These are phyloP conservation scores for Cardamine occulta DNA, from an alignment of 345 rosid genomes.

Conservation along the genomic window DNA sequence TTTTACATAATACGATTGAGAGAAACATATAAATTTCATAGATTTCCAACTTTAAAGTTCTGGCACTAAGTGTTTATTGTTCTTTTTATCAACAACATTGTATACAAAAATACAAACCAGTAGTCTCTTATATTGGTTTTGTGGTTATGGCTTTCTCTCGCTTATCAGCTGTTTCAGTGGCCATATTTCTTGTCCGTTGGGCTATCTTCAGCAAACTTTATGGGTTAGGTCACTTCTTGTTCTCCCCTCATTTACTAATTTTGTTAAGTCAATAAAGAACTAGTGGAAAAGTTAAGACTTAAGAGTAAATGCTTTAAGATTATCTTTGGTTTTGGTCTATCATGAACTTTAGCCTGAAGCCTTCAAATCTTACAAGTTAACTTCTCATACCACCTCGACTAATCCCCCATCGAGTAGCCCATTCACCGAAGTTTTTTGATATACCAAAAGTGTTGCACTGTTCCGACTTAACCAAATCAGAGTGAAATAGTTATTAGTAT, in stretches of 20 bases:
- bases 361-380: background rate
- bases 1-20: background rate
- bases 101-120: no score
- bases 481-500: no score
- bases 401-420: no score
- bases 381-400: background rate
- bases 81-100: no score
- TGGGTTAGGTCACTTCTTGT: background rate
- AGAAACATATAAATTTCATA: no score
- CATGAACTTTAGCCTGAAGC: background rate
- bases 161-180: background rate
- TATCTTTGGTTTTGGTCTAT: background rate
- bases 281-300: background rate
- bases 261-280: background rate
- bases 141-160: background rate
- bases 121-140: background rate
- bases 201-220: no score
- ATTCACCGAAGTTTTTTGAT: no score
- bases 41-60: no score
- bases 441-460: background rate
- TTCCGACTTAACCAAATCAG: no score
- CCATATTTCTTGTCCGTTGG: background rate
- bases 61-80: no score
- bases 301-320: background rate
- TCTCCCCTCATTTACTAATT: background rate